Evolutionary conservation across 192 early-diverging fungal genomes (phyloP).

Genomic region (Linnemannia elongata): DNA sequence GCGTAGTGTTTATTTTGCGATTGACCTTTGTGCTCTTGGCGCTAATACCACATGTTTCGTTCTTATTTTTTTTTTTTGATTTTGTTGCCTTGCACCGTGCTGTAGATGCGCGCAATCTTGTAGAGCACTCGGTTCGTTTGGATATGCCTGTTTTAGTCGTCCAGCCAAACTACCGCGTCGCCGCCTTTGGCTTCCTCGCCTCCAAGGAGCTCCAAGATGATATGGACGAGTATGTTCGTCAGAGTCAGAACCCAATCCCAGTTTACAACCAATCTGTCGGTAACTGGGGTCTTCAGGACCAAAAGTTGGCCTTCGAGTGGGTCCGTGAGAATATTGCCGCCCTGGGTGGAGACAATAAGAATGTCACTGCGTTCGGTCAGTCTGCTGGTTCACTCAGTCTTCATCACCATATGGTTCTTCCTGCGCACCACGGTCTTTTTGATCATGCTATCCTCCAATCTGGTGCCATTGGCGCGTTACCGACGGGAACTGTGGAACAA

Average conservation of each 20-base stretch:
- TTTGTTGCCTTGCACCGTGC: neutral
- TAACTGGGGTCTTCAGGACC: constrained; percentile 46
- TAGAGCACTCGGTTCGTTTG: constrained; percentile 26
- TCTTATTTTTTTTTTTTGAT: no score
- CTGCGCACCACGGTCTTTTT: constrained; percentile 32
- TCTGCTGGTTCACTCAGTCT: constrained; percentile 35
- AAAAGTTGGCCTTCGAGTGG: constrained; percentile 40
- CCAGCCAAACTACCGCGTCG: constrained; percentile 63
- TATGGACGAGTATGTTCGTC: constrained; percentile 12
- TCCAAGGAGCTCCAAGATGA: constrained; percentile 39
- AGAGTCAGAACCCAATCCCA: neutral
- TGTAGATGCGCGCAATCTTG: constrained; percentile 35
- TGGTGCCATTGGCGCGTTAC: constrained; percentile 8
- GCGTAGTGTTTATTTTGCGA: neutral
- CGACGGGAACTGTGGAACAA: neutral
- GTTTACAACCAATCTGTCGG: constrained; percentile 28
- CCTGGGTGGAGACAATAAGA: constrained; percentile 22
- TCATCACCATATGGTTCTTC: constrained; percentile 34
- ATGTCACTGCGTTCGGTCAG: constrained; percentile 40
- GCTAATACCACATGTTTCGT: neutral
- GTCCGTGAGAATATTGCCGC: constrained; percentile 24
- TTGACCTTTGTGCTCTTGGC: no score
- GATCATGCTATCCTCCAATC: constrained; percentile 54
- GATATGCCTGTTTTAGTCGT: constrained; percentile 57
- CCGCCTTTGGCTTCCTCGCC: constrained; percentile 59